phyloP scores from a whole-genome alignment of 2,329 filamentous ascomycete genomes.

The Piedraia hortae region DNA sequence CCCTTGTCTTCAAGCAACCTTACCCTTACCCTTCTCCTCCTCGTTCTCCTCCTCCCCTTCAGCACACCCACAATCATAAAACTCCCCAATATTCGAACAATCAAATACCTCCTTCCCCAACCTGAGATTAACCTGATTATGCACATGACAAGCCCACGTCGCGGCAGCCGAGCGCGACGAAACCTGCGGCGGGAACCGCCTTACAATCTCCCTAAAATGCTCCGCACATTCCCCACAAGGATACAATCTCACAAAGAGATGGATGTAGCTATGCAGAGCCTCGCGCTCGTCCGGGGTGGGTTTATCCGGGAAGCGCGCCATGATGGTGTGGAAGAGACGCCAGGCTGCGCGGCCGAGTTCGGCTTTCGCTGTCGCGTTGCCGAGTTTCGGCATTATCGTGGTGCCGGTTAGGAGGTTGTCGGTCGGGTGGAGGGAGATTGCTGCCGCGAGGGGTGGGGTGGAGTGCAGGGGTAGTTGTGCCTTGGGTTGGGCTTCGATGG shows the following conservation, averaged over 20 bases:
- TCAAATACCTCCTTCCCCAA: conserved; percentile 33
- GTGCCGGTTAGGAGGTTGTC: conserved; percentile 35
- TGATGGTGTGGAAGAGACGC: conserved; percentile 39
- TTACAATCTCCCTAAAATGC: conserved; percentile 32
- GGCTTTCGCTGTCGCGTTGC: conserved; percentile 54
- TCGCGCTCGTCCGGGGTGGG: conserved; percentile 32
- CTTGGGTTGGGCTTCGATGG: no score
- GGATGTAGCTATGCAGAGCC: conserved; percentile 31
- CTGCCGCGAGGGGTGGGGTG: no score
- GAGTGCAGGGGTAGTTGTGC: no score
- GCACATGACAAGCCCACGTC: conserved; percentile 37
- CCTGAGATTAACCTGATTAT: conserved; percentile 37
- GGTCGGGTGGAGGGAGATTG: no score
- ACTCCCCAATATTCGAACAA: conserved; percentile 35
- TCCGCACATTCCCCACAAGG: conserved; percentile 39
- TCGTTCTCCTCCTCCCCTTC: conserved; percentile 19
- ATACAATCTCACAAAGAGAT: conserved; percentile 36
- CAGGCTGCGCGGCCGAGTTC: conserved; percentile 37
- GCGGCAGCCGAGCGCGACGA: conserved; percentile 33
- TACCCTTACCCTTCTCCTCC: no score
- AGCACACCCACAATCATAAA: conserved; percentile 38
- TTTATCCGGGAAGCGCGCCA: conserved; percentile 36
- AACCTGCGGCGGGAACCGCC: conserved; percentile 36
- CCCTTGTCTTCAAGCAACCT: no score
- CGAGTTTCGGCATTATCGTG: conserved; percentile 53